Conservation (phyloP, 306 rosid genomes). For the Bauhinia variegata region DNA sequence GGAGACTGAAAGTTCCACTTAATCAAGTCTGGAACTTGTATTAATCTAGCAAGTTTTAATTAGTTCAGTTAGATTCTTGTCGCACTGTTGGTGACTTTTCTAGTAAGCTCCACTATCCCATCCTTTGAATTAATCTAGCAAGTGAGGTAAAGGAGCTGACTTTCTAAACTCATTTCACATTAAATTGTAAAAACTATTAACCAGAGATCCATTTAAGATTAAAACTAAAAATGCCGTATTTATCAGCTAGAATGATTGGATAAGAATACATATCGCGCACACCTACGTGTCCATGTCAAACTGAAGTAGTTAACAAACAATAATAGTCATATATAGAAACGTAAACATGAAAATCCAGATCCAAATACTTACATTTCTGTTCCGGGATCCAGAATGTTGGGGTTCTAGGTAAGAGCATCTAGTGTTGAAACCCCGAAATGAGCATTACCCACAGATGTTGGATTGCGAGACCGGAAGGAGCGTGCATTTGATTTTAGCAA, state of each 20-base stretch:
- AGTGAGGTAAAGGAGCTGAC: not conserved
- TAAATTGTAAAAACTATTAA: not conserved
- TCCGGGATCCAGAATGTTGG: slow-evolving; percentile 48
- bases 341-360: no score
- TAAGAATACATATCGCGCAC: slow-evolving; percentile 4
- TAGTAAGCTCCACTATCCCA: not conserved
- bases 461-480: slow-evolving; percentile 43
- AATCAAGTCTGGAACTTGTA: not conserved
- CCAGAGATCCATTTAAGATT: slow-evolving; percentile 20
- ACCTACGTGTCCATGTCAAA: slow-evolving; percentile 6
- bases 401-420: slow-evolving; percentile 62
- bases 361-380: slow-evolving; percentile 46
- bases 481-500: slow-evolving; percentile 41
- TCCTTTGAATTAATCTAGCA: not conserved
- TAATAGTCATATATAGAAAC: not conserved
- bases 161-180: not conserved
- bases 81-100: not conserved
- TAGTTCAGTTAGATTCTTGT: not conserved
- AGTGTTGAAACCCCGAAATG: slow-evolving; percentile 38
- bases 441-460: slow-evolving; percentile 44
- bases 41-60: not conserved
- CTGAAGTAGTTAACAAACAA: not conserved
- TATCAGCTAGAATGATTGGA: not conserved
- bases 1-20: no score
- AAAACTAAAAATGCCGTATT: slow-evolving; percentile 1